These are phyloP conservation scores for Colletotrichum orbiculare DNA, from an alignment of 2,329 filamentous ascomycete genomes.

Conservation along the genomic window DNA sequence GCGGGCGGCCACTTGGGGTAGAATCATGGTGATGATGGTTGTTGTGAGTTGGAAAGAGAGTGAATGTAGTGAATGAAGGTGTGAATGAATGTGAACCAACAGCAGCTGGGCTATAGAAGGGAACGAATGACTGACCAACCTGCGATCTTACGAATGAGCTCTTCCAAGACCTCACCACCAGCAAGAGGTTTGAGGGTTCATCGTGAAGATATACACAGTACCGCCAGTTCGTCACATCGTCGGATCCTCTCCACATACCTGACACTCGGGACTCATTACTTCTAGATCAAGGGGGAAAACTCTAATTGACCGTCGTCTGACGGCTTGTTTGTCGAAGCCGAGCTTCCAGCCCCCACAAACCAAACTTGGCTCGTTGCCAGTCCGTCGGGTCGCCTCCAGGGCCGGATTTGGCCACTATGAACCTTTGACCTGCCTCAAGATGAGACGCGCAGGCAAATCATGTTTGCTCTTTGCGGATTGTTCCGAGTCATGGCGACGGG, in stretches of 20 bases:
- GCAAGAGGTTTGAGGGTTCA: neutral
- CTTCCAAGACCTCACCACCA: neutral
- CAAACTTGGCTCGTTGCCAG: neutral
- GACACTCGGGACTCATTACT: slow-evolving; percentile 3
- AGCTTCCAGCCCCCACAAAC: neutral
- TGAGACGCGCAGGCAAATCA: slow-evolving; percentile 23
- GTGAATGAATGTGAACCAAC: neutral
- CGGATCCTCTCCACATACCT: neutral
- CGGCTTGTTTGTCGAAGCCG: slow-evolving; percentile 3
- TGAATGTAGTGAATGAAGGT: slow-evolving; percentile 7
- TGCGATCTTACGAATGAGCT: neutral
- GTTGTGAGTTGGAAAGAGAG: neutral
- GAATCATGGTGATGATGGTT: slow-evolving; percentile 5
- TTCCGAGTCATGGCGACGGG: slow-evolving; percentile 5
- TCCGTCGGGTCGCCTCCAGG: neutral
- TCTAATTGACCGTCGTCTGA: slow-evolving; percentile 13
- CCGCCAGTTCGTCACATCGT: neutral
- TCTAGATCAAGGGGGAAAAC: slow-evolving; percentile 13
- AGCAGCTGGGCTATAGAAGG: too few relatives aligned
- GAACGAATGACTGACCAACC: slow-evolving; percentile 10
- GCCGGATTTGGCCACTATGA: neutral
- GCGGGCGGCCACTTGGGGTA: slow-evolving; percentile 19
- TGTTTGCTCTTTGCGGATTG: neutral
- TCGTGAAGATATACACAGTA: slow-evolving; percentile 3
- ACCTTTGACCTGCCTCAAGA: slow-evolving; percentile 17